phyloP scores from a whole-genome alignment of 495 filamentous ascomycete species.

The Lichina pygmaea region DNA sequence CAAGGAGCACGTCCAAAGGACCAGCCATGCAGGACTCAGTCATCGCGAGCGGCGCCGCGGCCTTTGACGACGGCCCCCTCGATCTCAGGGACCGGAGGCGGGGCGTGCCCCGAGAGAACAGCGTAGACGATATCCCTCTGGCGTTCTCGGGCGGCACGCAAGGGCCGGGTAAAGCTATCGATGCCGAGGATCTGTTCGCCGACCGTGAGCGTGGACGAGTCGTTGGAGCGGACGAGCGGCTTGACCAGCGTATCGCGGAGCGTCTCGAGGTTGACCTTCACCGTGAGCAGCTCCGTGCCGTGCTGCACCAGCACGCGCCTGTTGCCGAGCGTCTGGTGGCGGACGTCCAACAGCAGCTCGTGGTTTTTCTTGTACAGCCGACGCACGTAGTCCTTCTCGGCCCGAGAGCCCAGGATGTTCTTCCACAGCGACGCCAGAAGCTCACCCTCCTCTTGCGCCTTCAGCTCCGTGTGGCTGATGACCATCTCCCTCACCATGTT shows the following conservation, averaged over 20 bases:
- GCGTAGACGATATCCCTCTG: conserved; percentile 29
- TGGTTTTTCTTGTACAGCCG: conserved; percentile 79
- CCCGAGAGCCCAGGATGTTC: conserved; percentile 46
- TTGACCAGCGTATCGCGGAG: conserved; percentile 52
- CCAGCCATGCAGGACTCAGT: no score
- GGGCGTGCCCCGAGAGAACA: no score
- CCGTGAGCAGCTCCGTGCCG: conserved; percentile 44
- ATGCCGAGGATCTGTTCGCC: conserved; percentile 66
- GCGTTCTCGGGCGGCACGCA: conserved; percentile 39
- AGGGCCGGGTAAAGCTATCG: conserved; percentile 47
- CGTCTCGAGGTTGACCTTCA: conserved; percentile 60
- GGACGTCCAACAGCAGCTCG: conserved; percentile 41
- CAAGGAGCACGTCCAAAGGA: no score
- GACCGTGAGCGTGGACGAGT: conserved; percentile 36
- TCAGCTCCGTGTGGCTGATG: conserved; percentile 48
- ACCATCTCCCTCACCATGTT: conserved; percentile 69
- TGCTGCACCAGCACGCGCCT: conserved; percentile 64
- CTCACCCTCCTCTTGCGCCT: conserved; percentile 53
- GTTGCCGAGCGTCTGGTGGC: conserved; percentile 59
- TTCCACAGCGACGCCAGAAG: conserved; percentile 69
- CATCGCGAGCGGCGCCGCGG: no score
- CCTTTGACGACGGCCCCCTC: no score
- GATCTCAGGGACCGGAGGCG: no score
- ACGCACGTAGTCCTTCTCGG: conserved; percentile 20
- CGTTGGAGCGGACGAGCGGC: conserved; percentile 46